Evolutionary conservation across 1,284 basidiomycete species (phyloP), one percentile per base, ranked within the genome.

Genomic region (Melanopsichium pennsylvanicum): DNA sequence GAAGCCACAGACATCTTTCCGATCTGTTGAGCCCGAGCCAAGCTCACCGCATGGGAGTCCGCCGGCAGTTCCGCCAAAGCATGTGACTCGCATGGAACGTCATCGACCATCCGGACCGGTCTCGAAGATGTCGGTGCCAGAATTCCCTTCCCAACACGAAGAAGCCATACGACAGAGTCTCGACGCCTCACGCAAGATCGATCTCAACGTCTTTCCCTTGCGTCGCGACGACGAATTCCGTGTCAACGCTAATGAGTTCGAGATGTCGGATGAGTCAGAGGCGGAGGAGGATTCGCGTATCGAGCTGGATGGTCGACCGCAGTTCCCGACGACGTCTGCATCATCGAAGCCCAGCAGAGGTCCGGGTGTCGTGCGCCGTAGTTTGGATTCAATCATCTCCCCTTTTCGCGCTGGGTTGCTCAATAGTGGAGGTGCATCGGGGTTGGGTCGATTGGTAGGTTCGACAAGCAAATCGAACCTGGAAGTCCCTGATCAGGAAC

Each of bases 301-400:
- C 15, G 29, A 6, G 13, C 18, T 18, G 10, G 37, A 16, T 23
- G 27, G 26, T 12, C 22, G 37, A 6, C 37, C 51, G 8, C 51
- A 23, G 13, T n/a, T 47, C 15, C 34, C 36, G n/a, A 31, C 39
- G 15, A 35, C 44, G 2, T 11, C 33, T 6, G 25, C 39, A 2
- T 11, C 49, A 2, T 23, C 32, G 4, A 42, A 29, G 23, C 10
- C 47, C 4, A 32, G 26, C 4, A 40, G 54, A 26, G 33, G 44
- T n/a, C 54, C 64, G 13, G 64, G 64, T 23, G 49, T 54, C 6
- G 49, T 68, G 11, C 37, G 64, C 19, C 64, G 64, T 31, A 68
- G 64, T 36, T 45, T 68, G 18, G 64, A 68, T 25, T 68, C 64
- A 2, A 48, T 68, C 43, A 55, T 68, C 31, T 68, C 64, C 8